phyloP scores from a whole-genome alignment of 1,139 yeast genomes.

The Yamadazyma atlantica region DNA sequence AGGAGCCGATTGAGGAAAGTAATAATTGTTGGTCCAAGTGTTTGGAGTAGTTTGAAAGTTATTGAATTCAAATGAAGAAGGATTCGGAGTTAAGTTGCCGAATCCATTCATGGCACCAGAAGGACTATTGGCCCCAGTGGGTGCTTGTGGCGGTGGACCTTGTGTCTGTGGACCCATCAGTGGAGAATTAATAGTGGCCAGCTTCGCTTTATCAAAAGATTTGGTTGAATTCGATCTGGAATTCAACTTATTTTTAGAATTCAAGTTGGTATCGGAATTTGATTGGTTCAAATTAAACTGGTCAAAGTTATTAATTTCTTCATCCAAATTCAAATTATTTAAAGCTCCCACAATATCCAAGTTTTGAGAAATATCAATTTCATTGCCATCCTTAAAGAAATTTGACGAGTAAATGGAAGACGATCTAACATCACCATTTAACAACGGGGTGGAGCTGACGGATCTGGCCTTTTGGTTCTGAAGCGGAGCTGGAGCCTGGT shows the following conservation, averaged over 20 bases:
- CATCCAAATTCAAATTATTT: slow-evolving; percentile 41
- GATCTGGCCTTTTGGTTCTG: slow-evolving; percentile 2
- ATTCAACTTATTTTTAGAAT: slow-evolving; percentile 7
- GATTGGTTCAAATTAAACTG: slow-evolving; percentile 6
- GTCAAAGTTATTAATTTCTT: slow-evolving; percentile 21
- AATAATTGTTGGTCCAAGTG: slow-evolving; percentile 30
- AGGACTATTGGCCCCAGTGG: background rate
- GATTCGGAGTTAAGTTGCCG: slow-evolving; percentile 36
- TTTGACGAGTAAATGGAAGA: slow-evolving; percentile 11
- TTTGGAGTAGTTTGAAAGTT: slow-evolving; percentile 20
- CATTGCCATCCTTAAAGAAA: slow-evolving; percentile 21
- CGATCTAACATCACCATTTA: slow-evolving; percentile 8
- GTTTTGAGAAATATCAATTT: slow-evolving; percentile 14
- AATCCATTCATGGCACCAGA: slow-evolving; percentile 3
- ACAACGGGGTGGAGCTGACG: slow-evolving; percentile 7
- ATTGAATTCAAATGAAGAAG: slow-evolving; percentile 18
- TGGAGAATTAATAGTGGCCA: too few relatives aligned
- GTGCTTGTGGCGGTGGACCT: too few relatives aligned
- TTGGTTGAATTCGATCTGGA: slow-evolving; percentile 6
- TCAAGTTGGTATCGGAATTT: slow-evolving; percentile 3
- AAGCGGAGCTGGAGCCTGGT: background rate
- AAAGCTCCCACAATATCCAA: slow-evolving; percentile 47
- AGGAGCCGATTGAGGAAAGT: slow-evolving; percentile 38
- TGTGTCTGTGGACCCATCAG: too few relatives aligned
- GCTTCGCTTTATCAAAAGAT: slow-evolving; percentile 3